These are phyloP conservation scores for Gracilaria caudata DNA, from an alignment of 23 red algal species.

Conservation along the genomic window DNA sequence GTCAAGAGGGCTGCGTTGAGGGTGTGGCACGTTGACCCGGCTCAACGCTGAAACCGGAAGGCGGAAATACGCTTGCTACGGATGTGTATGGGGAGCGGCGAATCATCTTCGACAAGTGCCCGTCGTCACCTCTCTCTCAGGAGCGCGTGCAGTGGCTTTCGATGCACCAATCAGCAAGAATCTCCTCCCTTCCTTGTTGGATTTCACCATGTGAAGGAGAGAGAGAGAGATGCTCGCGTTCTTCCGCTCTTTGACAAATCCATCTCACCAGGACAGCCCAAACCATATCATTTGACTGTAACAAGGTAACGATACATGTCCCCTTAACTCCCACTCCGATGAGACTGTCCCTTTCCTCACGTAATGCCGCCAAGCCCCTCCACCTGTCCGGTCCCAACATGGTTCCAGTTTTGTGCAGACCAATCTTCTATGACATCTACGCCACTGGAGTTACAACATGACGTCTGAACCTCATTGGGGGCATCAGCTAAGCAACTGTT, in stretches of 20 bases:
- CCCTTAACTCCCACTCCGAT: neutral
- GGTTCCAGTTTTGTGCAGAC: neutral
- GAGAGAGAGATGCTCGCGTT: conserved; percentile 9
- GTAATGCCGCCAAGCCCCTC: neutral
- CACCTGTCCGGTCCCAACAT: neutral
- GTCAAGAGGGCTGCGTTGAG: neutral
- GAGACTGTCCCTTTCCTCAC: neutral
- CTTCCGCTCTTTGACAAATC: neutral
- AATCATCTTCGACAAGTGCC: too few species aligned
- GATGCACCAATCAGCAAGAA: conserved; percentile 10
- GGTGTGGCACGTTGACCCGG: neutral
- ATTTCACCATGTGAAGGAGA: neutral
- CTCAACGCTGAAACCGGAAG: neutral
- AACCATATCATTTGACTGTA: neutral
- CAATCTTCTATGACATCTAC: neutral
- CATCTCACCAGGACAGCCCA: neutral
- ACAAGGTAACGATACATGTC: neutral
- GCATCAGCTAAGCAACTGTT: too few species aligned
- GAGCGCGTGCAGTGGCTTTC: neutral
- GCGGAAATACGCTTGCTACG: neutral
- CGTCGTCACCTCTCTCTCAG: neutral
- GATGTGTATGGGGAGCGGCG: neutral
- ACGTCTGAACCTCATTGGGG: too few species aligned
- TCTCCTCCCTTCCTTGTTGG: conserved; percentile 10
- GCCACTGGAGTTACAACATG: neutral